Evolutionary conservation across 805 yeast genomes (phyloP).

Genomic region (Saccharomycopsis vini): DNA sequence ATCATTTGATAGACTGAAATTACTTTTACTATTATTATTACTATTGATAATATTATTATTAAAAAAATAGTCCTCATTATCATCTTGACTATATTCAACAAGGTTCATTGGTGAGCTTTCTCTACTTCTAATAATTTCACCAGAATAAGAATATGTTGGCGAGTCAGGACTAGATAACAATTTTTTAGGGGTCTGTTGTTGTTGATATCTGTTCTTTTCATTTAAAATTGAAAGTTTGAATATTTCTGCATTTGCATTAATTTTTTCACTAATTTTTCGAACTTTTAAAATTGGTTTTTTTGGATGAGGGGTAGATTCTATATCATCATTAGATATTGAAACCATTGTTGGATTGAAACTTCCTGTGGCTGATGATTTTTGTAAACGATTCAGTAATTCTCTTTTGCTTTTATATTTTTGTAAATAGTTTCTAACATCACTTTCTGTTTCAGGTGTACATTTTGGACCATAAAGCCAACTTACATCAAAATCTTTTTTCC

Average conservation of each 20-base stretch:
- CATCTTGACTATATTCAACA: no score
- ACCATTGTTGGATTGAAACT: background rate
- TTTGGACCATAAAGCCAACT: constrained; percentile 96
- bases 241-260: constrained; percentile 35
- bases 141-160: no score
- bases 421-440: constrained; percentile 17
- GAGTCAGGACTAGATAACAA: no score
- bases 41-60: background rate
- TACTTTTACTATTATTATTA: background rate
- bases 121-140: no score
- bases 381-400: no score
- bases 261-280: constrained; percentile 37
- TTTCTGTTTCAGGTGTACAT: constrained; percentile 19
- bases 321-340: background rate
- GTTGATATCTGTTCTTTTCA: constrained; percentile 3
- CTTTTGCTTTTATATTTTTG: constrained; percentile 10
- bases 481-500: constrained; percentile 96
- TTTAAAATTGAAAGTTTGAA: constrained; percentile 14
- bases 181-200: no score
- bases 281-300: constrained; percentile 39
- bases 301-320: constrained; percentile 19
- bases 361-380: no score
- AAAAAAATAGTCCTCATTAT: no score
- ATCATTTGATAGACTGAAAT: no score
- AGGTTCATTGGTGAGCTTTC: constrained; percentile 12